phyloP scores from a whole-genome alignment of 768 basidiomycete genomes.

The Russula vinacea region DNA sequence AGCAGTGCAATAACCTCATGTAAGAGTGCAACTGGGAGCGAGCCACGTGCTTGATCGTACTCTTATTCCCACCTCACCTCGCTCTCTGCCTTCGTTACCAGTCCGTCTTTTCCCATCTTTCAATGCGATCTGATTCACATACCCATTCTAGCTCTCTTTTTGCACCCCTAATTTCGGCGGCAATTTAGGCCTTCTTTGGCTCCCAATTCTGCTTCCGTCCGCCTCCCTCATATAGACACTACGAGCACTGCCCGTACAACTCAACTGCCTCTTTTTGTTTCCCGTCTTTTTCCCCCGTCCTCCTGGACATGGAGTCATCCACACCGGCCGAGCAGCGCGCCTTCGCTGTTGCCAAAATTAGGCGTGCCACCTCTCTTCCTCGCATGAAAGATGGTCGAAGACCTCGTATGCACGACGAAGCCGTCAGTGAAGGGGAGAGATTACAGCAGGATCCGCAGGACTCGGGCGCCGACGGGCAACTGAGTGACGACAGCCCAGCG shows the following conservation, averaged over 20 bases:
- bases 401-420: slow-evolving; percentile 82
- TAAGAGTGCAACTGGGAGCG: background rate
- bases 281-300: slow-evolving; percentile 4
- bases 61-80: slow-evolving; percentile 1
- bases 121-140: background rate
- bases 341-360: slow-evolving; percentile 83
- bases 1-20: slow-evolving; percentile 19
- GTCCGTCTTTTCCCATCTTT: slow-evolving; percentile 7
- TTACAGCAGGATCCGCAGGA: slow-evolving; percentile 37
- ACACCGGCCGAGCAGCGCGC: slow-evolving; percentile 76
- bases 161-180: slow-evolving; percentile 5
- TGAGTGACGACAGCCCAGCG: slow-evolving; percentile 16
- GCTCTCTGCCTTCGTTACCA: slow-evolving; percentile 15
- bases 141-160: slow-evolving; percentile 12
- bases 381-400: slow-evolving; percentile 88
- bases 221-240: slow-evolving; percentile 24
- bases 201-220: slow-evolving; percentile 18
- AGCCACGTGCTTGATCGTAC: background rate
- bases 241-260: slow-evolving; percentile 8
- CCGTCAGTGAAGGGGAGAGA: slow-evolving; percentile 80
- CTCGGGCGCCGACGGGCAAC: slow-evolving; percentile 22
- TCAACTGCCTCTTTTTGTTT: slow-evolving; percentile 12
- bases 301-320: slow-evolving; percentile 38
- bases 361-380: slow-evolving; percentile 87
- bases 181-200: slow-evolving; percentile 6